These are phyloP conservation scores for Sugiyamaella boreocaroliniensis DNA, from an alignment of 805 yeast species.

Conservation along the genomic window DNA sequence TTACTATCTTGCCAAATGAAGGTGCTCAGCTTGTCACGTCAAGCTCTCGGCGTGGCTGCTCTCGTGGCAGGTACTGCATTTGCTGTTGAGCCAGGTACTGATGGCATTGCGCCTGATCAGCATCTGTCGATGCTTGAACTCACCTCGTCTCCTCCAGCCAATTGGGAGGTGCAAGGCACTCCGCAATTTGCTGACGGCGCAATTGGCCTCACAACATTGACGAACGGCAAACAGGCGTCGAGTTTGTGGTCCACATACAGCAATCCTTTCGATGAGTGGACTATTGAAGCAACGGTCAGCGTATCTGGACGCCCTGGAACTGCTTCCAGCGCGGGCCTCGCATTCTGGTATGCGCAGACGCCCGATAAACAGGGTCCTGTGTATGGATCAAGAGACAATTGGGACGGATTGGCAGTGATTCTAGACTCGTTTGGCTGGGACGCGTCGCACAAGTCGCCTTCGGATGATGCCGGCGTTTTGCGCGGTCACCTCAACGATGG, in stretches of 20 bases:
- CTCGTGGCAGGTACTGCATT: background rate
- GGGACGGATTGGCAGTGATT: conserved; percentile 38
- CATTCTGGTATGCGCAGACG: conserved; percentile 31
- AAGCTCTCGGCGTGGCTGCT: background rate
- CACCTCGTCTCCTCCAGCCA: conserved; percentile 9
- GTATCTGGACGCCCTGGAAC: conserved; percentile 27
- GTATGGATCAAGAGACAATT: conserved; percentile 32
- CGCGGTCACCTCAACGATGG: conserved; percentile 39
- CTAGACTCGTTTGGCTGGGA: conserved; percentile 30
- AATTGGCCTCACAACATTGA: conserved; percentile 21
- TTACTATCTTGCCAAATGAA: background rate
- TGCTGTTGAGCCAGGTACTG: background rate
- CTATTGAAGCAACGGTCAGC: conserved; percentile 27
- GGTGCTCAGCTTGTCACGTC: background rate
- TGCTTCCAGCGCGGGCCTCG: conserved; percentile 32
- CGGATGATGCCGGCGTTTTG: conserved; percentile 23
- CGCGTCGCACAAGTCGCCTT: conserved; percentile 10
- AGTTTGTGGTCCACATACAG: conserved; percentile 30
- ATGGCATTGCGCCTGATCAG: background rate
- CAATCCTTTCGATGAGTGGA: conserved; percentile 31
- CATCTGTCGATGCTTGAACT: conserved; percentile 4
- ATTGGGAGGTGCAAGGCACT: conserved; percentile 22
- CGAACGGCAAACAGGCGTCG: conserved; percentile 24
- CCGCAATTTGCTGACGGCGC: conserved; percentile 17
- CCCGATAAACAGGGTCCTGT: conserved; percentile 29